Evolutionary conservation across 2,329 filamentous ascomycete species (phyloP), one percentile per base, ranked within the genome.

Genomic region (Karstenula rhodostoma): DNA sequence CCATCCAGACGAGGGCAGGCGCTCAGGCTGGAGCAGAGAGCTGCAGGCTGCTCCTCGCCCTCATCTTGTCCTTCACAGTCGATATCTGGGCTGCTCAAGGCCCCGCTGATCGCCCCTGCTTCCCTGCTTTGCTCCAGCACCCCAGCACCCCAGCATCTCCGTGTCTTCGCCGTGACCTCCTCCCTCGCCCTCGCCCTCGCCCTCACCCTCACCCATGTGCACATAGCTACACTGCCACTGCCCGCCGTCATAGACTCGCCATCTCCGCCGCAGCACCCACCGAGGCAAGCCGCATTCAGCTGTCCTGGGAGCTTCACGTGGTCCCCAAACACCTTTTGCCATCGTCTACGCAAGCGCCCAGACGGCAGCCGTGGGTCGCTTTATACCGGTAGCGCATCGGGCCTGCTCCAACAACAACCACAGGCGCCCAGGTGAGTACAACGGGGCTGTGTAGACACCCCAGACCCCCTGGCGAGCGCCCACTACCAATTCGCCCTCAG

Each of bases 271-370:
- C 35, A 53, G 50, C 50, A 57, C 25, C 47, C 56, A 46, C 46
- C n/a, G 22, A 15, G 17, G 37, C 37, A 42, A 32, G 10, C 35
- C 44, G 46, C n/a, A 22, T 50, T 53, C 56, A 58, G 56, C 56
- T 57, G 47, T 35, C 25, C 32, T 49, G 56, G 56, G 29, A 22
- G 23, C 53, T 47, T 56, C 42, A 47, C 44, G 53, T 47, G 37
- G 9, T 15, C 17, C 23, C 3, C 10, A n/a, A 9, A 10, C 47
- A 17, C 37, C 25, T 15, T 32, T 50, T 55, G 52, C 52, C 52
- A 35, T 55, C 42, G 27, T 25, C 52, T 47, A 43, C 37, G 46
- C 55, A 57, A 42, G 46, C 46, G 55, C 46, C 55, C 23, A 57
- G 55, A 50, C 47, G 35, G 35, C 55, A 46, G 52, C 27, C 17